Conservation (phyloP, 768 basidiomycete genomes). For the Pholiota molesta region DNA sequence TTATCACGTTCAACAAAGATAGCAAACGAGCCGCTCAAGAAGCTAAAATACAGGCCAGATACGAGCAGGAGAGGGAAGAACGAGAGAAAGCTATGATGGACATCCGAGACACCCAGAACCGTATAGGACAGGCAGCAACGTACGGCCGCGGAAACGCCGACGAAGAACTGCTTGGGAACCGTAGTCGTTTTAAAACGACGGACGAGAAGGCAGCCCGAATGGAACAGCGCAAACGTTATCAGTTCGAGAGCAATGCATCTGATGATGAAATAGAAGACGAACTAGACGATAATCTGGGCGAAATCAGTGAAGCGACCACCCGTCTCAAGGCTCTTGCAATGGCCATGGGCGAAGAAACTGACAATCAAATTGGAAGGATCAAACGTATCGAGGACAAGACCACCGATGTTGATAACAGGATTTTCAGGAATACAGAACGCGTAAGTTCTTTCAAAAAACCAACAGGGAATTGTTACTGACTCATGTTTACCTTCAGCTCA, state of each 20-base stretch:
- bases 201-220: slow-evolving; percentile 59
- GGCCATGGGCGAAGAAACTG: slow-evolving; percentile 88
- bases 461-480: slow-evolving; percentile 11
- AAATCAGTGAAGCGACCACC: slow-evolving; percentile 78
- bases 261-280: slow-evolving; percentile 97
- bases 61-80: slow-evolving; percentile 83
- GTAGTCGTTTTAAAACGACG: slow-evolving; percentile 46
- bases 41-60: slow-evolving; percentile 79
- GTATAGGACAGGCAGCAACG: slow-evolving; percentile 73
- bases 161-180: slow-evolving; percentile 43
- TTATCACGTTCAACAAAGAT: slow-evolving; percentile 91
- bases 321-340: slow-evolving; percentile 76
- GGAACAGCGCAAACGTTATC: slow-evolving; percentile 80
- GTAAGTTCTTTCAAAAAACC: slow-evolving; percentile 42
- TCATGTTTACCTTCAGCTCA: slow-evolving; percentile 46
- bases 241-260: slow-evolving; percentile 88
- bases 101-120: slow-evolving; percentile 84
- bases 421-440: slow-evolving; percentile 82
- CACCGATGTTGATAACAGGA: slow-evolving; percentile 68
- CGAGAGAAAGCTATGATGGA: slow-evolving; percentile 87
- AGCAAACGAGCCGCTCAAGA: slow-evolving; percentile 88
- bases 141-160: slow-evolving; percentile 57
- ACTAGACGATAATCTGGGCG: slow-evolving; percentile 88
- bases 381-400: slow-evolving; percentile 81
- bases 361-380: slow-evolving; percentile 82